Evolutionary conservation across 371 early-diverging fungal genomes (phyloP).

Genomic region (Circinella umbellata): DNA sequence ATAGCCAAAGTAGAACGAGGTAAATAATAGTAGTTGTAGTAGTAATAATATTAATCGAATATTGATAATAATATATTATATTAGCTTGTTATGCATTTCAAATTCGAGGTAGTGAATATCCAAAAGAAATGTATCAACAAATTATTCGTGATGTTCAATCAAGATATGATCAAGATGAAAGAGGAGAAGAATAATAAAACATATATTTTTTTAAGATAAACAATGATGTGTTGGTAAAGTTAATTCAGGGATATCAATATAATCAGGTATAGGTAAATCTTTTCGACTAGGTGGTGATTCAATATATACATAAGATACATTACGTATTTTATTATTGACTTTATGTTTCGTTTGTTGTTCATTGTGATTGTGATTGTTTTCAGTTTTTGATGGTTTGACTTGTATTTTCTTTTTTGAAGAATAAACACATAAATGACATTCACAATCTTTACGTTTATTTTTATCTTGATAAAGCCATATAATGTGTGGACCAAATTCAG

Average conservation of each 20-base stretch:
- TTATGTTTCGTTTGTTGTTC: too few species aligned
- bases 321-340: background rate
- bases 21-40: background rate
- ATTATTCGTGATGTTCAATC: slow-evolving; percentile 44
- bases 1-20: slow-evolving; percentile 46
- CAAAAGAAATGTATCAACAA: slow-evolving; percentile 40
- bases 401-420: too few species aligned
- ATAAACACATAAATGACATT: background rate
- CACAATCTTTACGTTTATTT: background rate
- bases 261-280: slow-evolving; percentile 5
- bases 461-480: background rate
- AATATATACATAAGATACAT: background rate
- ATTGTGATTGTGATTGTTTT: too few species aligned
- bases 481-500: background rate
- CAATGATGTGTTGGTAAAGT: background rate
- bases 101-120: slow-evolving; percentile 52
- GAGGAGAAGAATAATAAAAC: background rate
- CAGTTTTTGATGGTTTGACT: too few species aligned
- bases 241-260: slow-evolving; percentile 1
- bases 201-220: background rate
- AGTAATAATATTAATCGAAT: background rate
- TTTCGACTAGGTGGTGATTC: background rate
- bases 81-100: slow-evolving; percentile 48
- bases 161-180: slow-evolving; percentile 30
- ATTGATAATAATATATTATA: too few species aligned